Conservation (phyloP, 805 yeast species). For the Blastobotrys attinorum region DNA sequence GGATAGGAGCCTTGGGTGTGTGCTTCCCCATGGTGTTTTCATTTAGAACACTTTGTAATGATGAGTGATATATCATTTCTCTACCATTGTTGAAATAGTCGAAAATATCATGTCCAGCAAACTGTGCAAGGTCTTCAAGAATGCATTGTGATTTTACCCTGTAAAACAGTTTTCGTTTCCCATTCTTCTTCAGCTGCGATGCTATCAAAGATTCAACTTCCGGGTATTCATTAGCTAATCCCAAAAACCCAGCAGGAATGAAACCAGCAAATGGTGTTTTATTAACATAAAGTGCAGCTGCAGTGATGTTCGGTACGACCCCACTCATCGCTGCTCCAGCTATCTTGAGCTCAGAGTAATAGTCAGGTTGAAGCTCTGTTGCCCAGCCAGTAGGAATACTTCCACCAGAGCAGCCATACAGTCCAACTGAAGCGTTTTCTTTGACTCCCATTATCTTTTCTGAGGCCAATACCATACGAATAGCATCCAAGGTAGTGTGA, state of each 20-base stretch:
- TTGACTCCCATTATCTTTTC: constrained; percentile 29
- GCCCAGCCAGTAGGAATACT: constrained; percentile 63
- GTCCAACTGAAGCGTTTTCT: constrained; percentile 47
- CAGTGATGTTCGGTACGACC: constrained; percentile 17
- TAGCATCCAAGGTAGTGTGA: constrained; percentile 22
- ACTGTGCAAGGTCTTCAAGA: not conserved
- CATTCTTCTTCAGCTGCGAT: constrained; percentile 1
- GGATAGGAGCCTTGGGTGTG: constrained; percentile 17
- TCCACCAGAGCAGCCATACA: constrained; percentile 72
- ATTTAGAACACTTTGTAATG: constrained; percentile 12
- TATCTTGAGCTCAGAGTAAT: constrained; percentile 22
- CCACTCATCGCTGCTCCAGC: constrained; percentile 25
- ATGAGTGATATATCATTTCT: constrained; percentile 11
- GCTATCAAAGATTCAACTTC: constrained; percentile 12
- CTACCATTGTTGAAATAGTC: constrained; percentile 15
- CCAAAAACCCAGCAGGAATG: constrained; percentile 21
- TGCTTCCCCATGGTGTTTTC: constrained; percentile 16
- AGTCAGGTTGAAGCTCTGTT: constrained; percentile 20
- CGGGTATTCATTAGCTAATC: constrained; percentile 23
- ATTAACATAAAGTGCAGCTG: constrained; percentile 13
- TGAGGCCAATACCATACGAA: constrained; percentile 18
- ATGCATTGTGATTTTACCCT: constrained; percentile 14
- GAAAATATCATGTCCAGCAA: constrained; percentile 12
- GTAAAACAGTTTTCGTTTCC: constrained; percentile 2
- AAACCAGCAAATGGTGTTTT: constrained; percentile 20